Conservation (phyloP, 768 basidiomycete species). For the Tulasnella sp. region DNA sequence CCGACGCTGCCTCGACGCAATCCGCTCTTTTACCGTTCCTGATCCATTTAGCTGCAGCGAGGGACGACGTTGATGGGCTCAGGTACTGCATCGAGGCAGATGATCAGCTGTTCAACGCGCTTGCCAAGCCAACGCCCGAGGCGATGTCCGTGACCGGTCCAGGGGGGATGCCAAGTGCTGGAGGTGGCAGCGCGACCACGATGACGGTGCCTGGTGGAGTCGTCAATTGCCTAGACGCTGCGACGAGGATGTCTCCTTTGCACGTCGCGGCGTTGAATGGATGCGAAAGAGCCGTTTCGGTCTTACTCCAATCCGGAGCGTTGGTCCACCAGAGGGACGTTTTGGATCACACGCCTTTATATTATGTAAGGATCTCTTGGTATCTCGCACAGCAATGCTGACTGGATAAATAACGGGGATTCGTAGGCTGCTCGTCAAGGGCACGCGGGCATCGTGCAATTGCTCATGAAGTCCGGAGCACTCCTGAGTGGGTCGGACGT, state of each 20-base stretch:
- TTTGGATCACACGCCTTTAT: slow-evolving; percentile 75
- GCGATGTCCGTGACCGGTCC: neutral
- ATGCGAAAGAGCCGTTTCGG: slow-evolving; percentile 34
- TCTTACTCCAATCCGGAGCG: slow-evolving; percentile 64
- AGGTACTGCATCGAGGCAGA: slow-evolving; percentile 45
- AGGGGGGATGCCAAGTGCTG: slow-evolving; percentile 33
- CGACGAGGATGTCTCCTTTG: slow-evolving; percentile 66
- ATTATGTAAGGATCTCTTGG: slow-evolving; percentile 46
- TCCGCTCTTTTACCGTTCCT: slow-evolving; percentile 66
- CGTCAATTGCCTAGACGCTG: slow-evolving; percentile 61
- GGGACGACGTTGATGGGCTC: slow-evolving; percentile 57
- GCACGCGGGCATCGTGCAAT: slow-evolving; percentile 50
- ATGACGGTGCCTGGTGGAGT: slow-evolving; percentile 53
- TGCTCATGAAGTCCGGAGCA: slow-evolving; percentile 65
- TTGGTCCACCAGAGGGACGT: slow-evolving; percentile 73
- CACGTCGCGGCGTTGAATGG: slow-evolving; percentile 74
- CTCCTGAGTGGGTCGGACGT: slow-evolving; percentile 33
- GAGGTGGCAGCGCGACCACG: slow-evolving; percentile 36
- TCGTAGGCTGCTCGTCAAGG: slow-evolving; percentile 67
- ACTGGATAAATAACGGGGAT: neutral
- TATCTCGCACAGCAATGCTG: neutral
- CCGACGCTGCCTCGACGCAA: slow-evolving; percentile 64
- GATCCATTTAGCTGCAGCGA: slow-evolving; percentile 68
- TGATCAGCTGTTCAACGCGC: slow-evolving; percentile 15
- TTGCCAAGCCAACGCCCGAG: neutral